A percentile compares a stretch with the other conserved stretches of the same genome.
Evolutionary conservation across 169 alveolate species (phyloP).

Genomic region (Miamiensis avidus): DNA sequence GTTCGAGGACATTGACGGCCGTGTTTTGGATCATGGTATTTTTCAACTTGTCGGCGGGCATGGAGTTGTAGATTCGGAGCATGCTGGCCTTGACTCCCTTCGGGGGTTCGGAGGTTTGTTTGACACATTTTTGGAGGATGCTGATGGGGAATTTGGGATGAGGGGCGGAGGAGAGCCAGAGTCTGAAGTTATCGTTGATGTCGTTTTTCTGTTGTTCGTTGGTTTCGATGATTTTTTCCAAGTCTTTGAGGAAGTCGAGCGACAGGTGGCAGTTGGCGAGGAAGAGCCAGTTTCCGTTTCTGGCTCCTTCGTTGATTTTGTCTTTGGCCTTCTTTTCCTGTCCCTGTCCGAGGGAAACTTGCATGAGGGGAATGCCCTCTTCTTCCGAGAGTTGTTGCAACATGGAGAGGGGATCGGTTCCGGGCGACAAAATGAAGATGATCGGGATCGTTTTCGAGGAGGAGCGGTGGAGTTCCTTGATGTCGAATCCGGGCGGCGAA

Average conservation of each 20-base stretch:
- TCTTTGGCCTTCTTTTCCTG: slow-evolving; percentile 90
- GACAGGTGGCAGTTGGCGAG: slow-evolving; percentile 94
- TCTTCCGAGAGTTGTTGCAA: slow-evolving; percentile 83
- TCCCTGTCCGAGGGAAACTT: slow-evolving; percentile 94
- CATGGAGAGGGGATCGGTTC: slow-evolving; percentile 93
- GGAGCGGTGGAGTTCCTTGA: slow-evolving; percentile 88
- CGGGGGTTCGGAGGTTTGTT: slow-evolving; percentile 95
- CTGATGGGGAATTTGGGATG: slow-evolving; percentile 94
- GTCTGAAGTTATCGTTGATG: slow-evolving; percentile 92
- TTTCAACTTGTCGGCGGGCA: slow-evolving; percentile 78
- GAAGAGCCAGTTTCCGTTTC: slow-evolving; percentile 94
- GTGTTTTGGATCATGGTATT: slow-evolving; percentile 34
- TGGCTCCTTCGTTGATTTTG: slow-evolving; percentile 89
- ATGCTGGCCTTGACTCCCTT: slow-evolving; percentile 91
- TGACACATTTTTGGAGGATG: slow-evolving; percentile 93
- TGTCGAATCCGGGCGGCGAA: slow-evolving; percentile 88
- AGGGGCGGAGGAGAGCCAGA: slow-evolving; percentile 94
- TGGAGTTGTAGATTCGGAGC: slow-evolving; percentile 88
- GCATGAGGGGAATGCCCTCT: slow-evolving; percentile 63
- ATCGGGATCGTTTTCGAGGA: slow-evolving; percentile 81
- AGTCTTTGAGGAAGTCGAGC: slow-evolving; percentile 87
- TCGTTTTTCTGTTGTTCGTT: slow-evolving; percentile 64
- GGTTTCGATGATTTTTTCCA: slow-evolving; percentile 88
- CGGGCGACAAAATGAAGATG: slow-evolving; percentile 92
- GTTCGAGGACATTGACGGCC: slow-evolving; percentile 61